Base-by-base conservation (phyloP, 2,329 filamentous ascomycete genomes). In the Diplodia scrobiculata region DNA sequence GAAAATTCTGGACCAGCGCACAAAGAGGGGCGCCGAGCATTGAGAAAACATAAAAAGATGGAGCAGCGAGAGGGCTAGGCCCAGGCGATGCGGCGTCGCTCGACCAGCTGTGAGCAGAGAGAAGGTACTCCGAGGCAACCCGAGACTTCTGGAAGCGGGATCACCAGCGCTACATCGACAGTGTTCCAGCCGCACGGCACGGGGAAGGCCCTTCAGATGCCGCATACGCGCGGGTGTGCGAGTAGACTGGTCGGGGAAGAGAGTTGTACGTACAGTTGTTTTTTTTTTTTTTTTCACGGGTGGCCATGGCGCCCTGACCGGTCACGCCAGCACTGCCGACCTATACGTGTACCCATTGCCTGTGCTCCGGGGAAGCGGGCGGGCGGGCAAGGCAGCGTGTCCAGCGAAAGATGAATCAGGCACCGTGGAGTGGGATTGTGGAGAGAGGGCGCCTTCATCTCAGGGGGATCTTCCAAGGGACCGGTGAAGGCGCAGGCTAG, bases 401-500 rank as follows among this genome's bases (percentile, higher is more conserved):
- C 45, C 58, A 29, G 58, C 58, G 58, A 62, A 29, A 19, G 21
- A 45, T 50, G 58, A 50, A 25, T 62, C 41, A 48, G 58, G 58
- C 27, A 62, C 58, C 45, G 58, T 50, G 58, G 58, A 62, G 58
- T 50, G 45, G 29, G 45, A 62, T 19, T 62, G 58, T 62, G 58
- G 58, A 62, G 58, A 62, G 58, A 62, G 19, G 58, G 29, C 55
- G 41, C 25, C 27, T 34, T 17, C 55, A 48, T 47, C 45, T 62
- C 58, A 62, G 58, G 58, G 58, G 58, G 58, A 62, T 62, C 58
- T 62, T 17, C 58, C 45, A 62, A 62, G 58, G 58, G 41, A 62
- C 58, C 58, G 58, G 58, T 62, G 58, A 62, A 45, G 27, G 41
- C 55, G 38, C 55, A 48, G 55, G 54, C 25, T 10, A 34, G 27